Conservation (phyloP, 2,329 filamentous ascomycete genomes). For the Aspergillus fructus region DNA sequence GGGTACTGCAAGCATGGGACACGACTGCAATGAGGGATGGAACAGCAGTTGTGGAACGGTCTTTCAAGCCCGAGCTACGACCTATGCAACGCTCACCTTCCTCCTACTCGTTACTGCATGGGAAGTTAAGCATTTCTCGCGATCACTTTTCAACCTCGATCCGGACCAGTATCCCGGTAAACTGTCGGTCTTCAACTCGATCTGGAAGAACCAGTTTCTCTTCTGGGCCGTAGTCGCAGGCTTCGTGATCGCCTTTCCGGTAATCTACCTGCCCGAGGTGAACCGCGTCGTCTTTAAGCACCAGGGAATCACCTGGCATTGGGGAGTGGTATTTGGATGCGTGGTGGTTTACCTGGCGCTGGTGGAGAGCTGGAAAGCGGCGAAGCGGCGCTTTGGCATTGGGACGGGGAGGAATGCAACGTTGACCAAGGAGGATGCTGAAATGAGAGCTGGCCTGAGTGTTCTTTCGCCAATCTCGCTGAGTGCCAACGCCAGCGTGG, state of each 20-base stretch:
- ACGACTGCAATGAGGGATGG: slow-evolving; percentile 55
- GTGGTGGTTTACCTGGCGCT: slow-evolving; percentile 61
- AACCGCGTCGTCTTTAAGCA: slow-evolving; percentile 67
- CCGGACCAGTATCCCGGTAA: slow-evolving; percentile 57
- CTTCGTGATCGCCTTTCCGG: slow-evolving; percentile 56
- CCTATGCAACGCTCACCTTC: slow-evolving; percentile 73
- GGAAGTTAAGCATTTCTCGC: slow-evolving; percentile 73
- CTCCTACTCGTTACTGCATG: slow-evolving; percentile 73
- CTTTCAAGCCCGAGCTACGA: slow-evolving; percentile 70
- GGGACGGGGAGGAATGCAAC: slow-evolving; percentile 33
- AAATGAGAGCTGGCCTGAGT: slow-evolving; percentile 29
- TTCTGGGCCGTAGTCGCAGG: slow-evolving; percentile 64
- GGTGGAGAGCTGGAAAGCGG: slow-evolving; percentile 65
- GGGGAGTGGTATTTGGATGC: slow-evolving; percentile 64
- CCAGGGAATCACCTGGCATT: slow-evolving; percentile 65
- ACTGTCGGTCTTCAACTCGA: slow-evolving; percentile 61
- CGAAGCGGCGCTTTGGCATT: slow-evolving; percentile 51
- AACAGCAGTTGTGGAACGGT: slow-evolving; percentile 52
- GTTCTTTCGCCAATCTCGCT: slow-evolving; percentile 21
- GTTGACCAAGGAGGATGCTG: slow-evolving; percentile 33
- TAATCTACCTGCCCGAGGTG: slow-evolving; percentile 66
- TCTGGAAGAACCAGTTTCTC: slow-evolving; percentile 71
- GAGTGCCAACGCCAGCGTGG: slow-evolving; percentile 29
- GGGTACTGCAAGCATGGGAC: slow-evolving; percentile 51
- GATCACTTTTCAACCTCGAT: slow-evolving; percentile 69